Evolutionary conservation across 441 rosid species (phyloP).

Genomic region (Pelargonium australe): DNA sequence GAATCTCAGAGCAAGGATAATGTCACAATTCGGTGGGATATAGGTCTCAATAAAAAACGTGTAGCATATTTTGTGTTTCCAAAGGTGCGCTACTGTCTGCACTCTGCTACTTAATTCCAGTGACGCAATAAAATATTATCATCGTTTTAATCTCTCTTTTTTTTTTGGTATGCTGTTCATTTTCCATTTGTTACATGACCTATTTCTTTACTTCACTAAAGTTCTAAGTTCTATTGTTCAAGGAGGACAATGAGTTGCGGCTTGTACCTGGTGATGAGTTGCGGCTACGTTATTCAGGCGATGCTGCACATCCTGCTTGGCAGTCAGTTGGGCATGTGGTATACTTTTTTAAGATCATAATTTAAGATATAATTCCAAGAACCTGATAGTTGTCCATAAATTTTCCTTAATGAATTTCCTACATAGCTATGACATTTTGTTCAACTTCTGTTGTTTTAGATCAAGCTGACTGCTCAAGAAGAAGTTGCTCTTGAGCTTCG

Average conservation of each 20-base stretch:
- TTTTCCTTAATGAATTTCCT: no score
- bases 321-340: constrained; percentile 99
- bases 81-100: constrained; percentile 49
- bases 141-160: background rate
- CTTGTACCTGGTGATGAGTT: constrained; percentile 98
- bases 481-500: constrained; percentile 99
- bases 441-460: constrained; percentile 34
- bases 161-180: background rate
- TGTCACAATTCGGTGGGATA: constrained; percentile 92
- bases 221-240: constrained; percentile 15
- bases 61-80: constrained; percentile 94
- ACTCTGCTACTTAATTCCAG: background rate
- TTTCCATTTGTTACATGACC: background rate
- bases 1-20: constrained; percentile 99
- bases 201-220: background rate
- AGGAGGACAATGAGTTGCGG: constrained; percentile 98
- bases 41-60: constrained; percentile 96
- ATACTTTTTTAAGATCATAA: constrained; percentile 23
- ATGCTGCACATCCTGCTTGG: constrained; percentile 97
- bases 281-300: constrained; percentile 91
- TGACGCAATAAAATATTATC: background rate
- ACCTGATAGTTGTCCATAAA: background rate
- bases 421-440: background rate
- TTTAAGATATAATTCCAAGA: background rate
- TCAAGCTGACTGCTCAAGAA: constrained; percentile 95